phyloP scores from a whole-genome alignment of 2,329 filamentous ascomycete species.

The Polychaeton citri region DNA sequence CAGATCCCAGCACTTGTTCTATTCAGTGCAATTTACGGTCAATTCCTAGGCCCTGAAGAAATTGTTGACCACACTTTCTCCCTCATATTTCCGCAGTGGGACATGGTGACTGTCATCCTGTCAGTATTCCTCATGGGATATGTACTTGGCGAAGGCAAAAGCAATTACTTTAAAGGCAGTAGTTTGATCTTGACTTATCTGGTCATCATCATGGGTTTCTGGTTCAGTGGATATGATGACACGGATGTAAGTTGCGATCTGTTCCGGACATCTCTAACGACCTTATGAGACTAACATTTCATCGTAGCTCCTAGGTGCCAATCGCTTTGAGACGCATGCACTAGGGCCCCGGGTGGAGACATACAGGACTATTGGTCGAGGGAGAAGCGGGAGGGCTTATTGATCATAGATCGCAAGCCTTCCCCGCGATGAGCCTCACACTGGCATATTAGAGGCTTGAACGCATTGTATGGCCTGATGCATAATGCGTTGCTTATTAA shows the following conservation, averaged over 20 bases:
- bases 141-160: conserved; percentile 97
- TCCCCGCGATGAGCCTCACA: too few species aligned
- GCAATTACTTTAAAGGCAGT: conserved; percentile 98
- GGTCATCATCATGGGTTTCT: conserved; percentile 85
- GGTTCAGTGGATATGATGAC: conserved; percentile 57
- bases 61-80: conserved; percentile 55
- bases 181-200: conserved; percentile 88
- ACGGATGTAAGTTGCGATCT: conserved; percentile 25
- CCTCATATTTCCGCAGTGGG: conserved; percentile 95
- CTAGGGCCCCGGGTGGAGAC: conserved; percentile 16
- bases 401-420: too few species aligned
- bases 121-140: conserved; percentile 95
- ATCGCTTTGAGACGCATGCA: conserved; percentile 34
- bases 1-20: conserved; percentile 88
- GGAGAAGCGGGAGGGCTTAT: conserved; percentile 25
- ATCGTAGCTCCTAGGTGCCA: conserved; percentile 26
- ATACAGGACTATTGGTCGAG: conserved; percentile 30
- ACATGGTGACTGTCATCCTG: conserved; percentile 92
- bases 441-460: too few species aligned
- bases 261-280: not conserved
- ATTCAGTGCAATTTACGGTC: conserved; percentile 66
- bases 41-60: conserved; percentile 40
- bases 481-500: too few species aligned
- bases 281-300: not conserved
- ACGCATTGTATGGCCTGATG: too few species aligned